These are phyloP conservation scores for Penicillium polonicum DNA, from an alignment of 2,329 filamentous ascomycete genomes.

Conservation along the genomic window DNA sequence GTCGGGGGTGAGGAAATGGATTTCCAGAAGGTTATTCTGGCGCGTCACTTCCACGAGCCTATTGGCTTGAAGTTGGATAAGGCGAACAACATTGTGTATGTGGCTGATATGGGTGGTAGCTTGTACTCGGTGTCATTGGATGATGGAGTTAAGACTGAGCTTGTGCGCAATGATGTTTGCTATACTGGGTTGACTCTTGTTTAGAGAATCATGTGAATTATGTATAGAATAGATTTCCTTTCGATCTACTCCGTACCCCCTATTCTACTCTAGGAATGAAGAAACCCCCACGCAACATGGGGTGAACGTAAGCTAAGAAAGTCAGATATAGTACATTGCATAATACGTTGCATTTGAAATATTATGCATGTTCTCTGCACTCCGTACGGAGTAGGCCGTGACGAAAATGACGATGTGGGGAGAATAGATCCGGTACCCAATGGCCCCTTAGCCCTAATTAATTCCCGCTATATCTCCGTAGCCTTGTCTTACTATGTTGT, in stretches of 20 bases:
- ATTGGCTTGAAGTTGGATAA: slow-evolving; percentile 27
- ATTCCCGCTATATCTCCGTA: too few relatives aligned
- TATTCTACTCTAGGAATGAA: not conserved
- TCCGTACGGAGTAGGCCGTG: not conserved
- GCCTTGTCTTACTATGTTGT: too few relatives aligned
- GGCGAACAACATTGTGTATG: slow-evolving; percentile 21
- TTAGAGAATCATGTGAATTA: not conserved
- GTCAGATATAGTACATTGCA: not conserved
- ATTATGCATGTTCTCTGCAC: not conserved
- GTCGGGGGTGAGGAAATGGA: slow-evolving; percentile 11
- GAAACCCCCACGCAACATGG: slow-evolving; percentile 2
- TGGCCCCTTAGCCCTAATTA: not conserved
- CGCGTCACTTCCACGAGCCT: slow-evolving; percentile 44
- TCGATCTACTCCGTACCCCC: not conserved
- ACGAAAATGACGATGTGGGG: not conserved
- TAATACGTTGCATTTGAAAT: not conserved
- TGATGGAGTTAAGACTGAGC: slow-evolving; percentile 19
- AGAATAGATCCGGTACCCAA: not conserved
- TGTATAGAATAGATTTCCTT: not conserved
- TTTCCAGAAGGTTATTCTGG: slow-evolving; percentile 22
- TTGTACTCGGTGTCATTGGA: slow-evolving; percentile 24
- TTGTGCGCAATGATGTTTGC: slow-evolving; percentile 20
- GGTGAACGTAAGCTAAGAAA: not conserved
- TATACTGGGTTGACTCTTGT: slow-evolving; percentile 23
- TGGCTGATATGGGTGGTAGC: slow-evolving; percentile 27